phyloP scores from a whole-genome alignment of 441 rosid species.

The Viola pubescens region DNA sequence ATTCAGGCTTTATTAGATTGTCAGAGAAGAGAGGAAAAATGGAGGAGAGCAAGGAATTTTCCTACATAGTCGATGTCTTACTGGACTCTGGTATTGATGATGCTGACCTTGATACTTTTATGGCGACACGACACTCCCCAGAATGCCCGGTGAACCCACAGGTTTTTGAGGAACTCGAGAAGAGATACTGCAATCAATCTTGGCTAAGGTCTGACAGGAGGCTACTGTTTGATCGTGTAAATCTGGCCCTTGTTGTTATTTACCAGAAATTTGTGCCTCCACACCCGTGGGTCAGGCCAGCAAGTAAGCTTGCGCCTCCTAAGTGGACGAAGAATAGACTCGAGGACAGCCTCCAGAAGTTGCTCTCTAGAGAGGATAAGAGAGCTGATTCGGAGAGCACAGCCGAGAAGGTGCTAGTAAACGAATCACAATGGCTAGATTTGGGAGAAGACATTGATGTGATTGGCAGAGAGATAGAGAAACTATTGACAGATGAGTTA shows the following conservation, averaged over 20 bases:
- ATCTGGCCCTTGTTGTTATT: constrained; percentile 42
- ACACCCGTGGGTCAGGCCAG: constrained; percentile 50
- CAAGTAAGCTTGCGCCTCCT: constrained; percentile 9
- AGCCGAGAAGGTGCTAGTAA: constrained; percentile 25
- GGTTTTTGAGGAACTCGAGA: constrained; percentile 73
- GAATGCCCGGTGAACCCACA: constrained; percentile 56
- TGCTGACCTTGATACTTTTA: constrained; percentile 35
- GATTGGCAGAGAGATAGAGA: constrained; percentile 74
- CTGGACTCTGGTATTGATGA: constrained; percentile 40
- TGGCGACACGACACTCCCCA: constrained; percentile 50
- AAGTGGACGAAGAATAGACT: constrained; percentile 40
- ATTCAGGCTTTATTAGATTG: constrained; percentile 24
- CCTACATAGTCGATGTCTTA: constrained; percentile 47
- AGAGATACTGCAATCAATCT: constrained; percentile 32
- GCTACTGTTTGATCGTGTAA: constrained; percentile 62
- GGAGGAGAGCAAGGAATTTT: constrained; percentile 47
- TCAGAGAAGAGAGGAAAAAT: constrained; percentile 25
- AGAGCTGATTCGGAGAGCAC: constrained; percentile 25
- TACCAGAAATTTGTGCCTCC: constrained; percentile 37
- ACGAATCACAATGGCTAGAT: constrained; percentile 49
- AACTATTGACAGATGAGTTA: constrained; percentile 52
- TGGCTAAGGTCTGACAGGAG: constrained; percentile 57
- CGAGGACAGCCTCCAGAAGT: constrained; percentile 31
- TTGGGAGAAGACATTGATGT: constrained; percentile 44
- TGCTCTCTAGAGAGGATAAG: constrained; percentile 32